phyloP scores from a whole-genome alignment of 345 rosid genomes.

The Eutrema japonicum region DNA sequence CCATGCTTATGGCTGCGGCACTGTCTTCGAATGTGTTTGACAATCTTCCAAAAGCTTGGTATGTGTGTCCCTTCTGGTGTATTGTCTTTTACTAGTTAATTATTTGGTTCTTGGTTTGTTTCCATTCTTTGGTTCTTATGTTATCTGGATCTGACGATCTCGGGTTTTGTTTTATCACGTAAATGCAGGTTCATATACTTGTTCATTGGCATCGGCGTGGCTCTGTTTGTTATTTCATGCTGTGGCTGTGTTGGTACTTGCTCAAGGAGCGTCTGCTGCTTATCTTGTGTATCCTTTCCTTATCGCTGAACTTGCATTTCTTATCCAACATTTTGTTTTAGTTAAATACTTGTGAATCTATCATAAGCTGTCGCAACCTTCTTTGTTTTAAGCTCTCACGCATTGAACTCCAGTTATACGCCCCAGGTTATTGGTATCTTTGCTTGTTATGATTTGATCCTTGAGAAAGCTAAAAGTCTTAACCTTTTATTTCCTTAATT shows the following conservation, averaged over 20 bases:
- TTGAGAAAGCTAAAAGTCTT: not conserved
- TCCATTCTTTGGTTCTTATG: not conserved
- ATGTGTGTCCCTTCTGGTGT: conserved; percentile 46
- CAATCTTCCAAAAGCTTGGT: conserved; percentile 89
- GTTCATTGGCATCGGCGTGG: conserved; percentile 82
- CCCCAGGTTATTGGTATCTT: too few relatives aligned
- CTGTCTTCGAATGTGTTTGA: conserved; percentile 58
- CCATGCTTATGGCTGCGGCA: conserved; percentile 75
- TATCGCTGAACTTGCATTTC: conserved; percentile 10
- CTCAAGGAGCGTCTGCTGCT: conserved; percentile 88
- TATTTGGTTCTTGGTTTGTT: not conserved
- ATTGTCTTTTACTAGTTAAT: not conserved
- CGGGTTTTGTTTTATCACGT: conserved; percentile 32
- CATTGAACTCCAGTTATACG: too few relatives aligned
- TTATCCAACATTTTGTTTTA: not conserved
- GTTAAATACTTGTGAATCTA: not conserved
- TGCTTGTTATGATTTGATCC: conserved; percentile 1
- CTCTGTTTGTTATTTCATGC: conserved; percentile 85
- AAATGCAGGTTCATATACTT: conserved; percentile 86
- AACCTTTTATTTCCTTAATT: conserved; percentile 63
- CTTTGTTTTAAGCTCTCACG: too few relatives aligned
- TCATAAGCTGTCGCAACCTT: not conserved
- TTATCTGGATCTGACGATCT: not conserved
- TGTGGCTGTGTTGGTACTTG: conserved; percentile 85
- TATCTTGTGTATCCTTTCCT: conserved; percentile 99